These are phyloP conservation scores for Begonia peltatifolia DNA, from an alignment of 306 rosid genomes.

Conservation along the genomic window DNA sequence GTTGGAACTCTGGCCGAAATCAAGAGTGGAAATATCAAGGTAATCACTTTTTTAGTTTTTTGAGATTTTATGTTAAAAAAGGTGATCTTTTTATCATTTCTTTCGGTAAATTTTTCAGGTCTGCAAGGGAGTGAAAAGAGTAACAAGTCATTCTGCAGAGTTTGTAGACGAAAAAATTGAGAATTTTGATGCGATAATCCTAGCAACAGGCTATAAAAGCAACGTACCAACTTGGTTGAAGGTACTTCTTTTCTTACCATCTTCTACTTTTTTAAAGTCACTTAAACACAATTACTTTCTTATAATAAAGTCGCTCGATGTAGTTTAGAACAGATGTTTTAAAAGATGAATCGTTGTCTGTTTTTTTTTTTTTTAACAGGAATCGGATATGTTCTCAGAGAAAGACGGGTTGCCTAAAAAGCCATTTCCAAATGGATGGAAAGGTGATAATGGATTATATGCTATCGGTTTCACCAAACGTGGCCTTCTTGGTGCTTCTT, in stretches of 20 bases:
- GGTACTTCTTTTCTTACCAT: constrained; percentile 4
- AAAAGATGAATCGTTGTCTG: no score
- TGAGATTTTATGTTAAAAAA: not conserved
- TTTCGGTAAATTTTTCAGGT: constrained; percentile 1
- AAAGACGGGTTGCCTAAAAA: constrained; percentile 14
- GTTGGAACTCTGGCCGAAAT: constrained; percentile 76
- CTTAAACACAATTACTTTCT: not conserved
- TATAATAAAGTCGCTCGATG: not conserved
- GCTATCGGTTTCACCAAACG: constrained; percentile 14
- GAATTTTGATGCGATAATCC: constrained; percentile 9
- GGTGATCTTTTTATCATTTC: no score
- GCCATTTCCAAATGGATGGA: constrained; percentile 15
- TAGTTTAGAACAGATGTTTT: no score
- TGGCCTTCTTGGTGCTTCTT: constrained; percentile 11
- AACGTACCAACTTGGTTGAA: constrained; percentile 17
- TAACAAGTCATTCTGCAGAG: constrained; percentile 2
- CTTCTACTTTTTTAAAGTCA: not conserved
- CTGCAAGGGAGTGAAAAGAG: constrained; percentile 5
- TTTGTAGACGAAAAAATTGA: constrained; percentile 7
- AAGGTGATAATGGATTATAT: constrained; percentile 10
- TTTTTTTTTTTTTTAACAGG: not conserved
- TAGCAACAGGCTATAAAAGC: constrained; percentile 16
- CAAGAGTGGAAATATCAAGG: constrained; percentile 75
- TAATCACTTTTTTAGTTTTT: not conserved
- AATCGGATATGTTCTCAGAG: constrained; percentile 1